Conservation (phyloP, 75 land plant species). For the Pseudotsuga menziesii region DNA sequence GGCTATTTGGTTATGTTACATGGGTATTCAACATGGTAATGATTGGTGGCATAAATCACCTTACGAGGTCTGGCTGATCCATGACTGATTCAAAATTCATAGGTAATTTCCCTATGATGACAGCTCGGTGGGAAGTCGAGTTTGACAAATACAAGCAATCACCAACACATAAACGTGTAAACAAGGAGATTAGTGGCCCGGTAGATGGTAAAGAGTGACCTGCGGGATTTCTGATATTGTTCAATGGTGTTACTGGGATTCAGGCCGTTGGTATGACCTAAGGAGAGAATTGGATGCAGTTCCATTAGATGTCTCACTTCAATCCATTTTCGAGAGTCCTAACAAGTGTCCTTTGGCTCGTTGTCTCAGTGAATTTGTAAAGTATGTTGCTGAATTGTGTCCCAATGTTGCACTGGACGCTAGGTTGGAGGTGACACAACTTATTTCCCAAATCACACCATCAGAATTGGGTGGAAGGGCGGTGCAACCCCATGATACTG, state of each 20-base stretch:
- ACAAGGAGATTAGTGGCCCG: no score
- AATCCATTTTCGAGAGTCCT: slow-evolving; percentile 80
- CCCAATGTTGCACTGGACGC: slow-evolving; percentile 85
- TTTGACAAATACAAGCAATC: no score
- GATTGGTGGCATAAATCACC: no score
- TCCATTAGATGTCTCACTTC: slow-evolving; percentile 82
- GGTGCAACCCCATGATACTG: slow-evolving; percentile 70
- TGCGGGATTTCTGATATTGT: no score
- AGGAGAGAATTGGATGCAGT: slow-evolving; percentile 84
- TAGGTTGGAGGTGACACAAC: slow-evolving; percentile 85
- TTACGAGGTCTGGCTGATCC: no score
- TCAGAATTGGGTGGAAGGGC: slow-evolving; percentile 88
- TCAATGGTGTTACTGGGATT: slow-evolving; percentile 96
- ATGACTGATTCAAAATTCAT: no score
- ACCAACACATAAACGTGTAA: no score
- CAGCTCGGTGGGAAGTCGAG: no score
- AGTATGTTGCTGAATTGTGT: slow-evolving; percentile 88
- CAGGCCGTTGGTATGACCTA: slow-evolving; percentile 87
- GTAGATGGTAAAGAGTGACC: no score
- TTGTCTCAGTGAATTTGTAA: slow-evolving; percentile 92
- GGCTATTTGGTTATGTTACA: no score
- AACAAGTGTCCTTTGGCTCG: slow-evolving; percentile 97
- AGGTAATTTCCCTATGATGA: no score
- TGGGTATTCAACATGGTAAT: no score
- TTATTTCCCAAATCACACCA: slow-evolving; percentile 86